Evolutionary conservation across 75 land plant species (phyloP).

Genomic region (Pinus tabuliformis): DNA sequence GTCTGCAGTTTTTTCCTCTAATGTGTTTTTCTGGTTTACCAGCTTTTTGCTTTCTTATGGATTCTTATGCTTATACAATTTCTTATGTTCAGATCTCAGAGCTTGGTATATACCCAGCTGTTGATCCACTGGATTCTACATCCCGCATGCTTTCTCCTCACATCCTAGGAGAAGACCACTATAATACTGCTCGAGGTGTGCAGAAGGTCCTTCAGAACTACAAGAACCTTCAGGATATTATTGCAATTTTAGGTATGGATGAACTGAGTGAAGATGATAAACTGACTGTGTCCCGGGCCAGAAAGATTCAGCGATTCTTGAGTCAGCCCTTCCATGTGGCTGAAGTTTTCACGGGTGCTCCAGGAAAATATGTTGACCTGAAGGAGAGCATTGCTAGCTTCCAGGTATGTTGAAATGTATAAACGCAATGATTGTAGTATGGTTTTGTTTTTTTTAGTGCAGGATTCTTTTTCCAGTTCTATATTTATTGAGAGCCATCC

Average conservation of each 20-base stretch:
- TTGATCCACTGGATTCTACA: constrained; percentile 95
- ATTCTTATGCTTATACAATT: neutral
- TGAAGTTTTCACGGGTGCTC: constrained; percentile 95
- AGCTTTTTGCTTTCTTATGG: neutral
- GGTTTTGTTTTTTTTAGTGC: neutral
- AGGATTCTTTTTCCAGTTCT: neutral
- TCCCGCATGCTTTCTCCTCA: constrained; percentile 94
- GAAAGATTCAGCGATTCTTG: constrained; percentile 90
- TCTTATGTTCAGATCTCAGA: constrained; percentile 68
- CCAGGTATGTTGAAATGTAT: constrained; percentile 52
- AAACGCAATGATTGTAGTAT: neutral
- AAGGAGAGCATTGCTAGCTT: constrained; percentile 85
- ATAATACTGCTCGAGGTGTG: constrained; percentile 92
- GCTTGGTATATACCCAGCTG: constrained; percentile 97
- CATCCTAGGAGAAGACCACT: constrained; percentile 88
- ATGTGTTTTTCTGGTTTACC: neutral
- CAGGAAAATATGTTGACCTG: constrained; percentile 93
- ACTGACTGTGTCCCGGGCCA: constrained; percentile 88
- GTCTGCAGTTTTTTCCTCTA: neutral
- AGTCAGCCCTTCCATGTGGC: constrained; percentile 99
- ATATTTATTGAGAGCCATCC: neutral
- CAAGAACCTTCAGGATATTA: constrained; percentile 96
- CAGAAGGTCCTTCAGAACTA: constrained; percentile 95
- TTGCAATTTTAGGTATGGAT: constrained; percentile 98
- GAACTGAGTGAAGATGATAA: constrained; percentile 97